Evolutionary conservation across 1,284 basidiomycete genomes (phyloP).

Genomic region (Pseudozyma tsukubaensis): DNA sequence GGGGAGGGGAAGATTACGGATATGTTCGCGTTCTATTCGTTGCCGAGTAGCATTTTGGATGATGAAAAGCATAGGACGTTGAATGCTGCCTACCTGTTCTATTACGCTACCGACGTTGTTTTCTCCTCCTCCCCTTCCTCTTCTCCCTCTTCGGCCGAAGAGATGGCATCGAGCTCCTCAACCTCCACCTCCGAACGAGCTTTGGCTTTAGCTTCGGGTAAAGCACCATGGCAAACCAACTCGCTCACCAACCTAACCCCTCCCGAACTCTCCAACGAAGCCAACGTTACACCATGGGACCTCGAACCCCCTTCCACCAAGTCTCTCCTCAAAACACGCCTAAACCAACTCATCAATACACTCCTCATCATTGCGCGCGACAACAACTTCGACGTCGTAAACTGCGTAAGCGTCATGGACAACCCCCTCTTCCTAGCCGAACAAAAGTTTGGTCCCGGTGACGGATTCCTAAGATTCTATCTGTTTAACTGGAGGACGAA

Average conservation of each 20-base stretch:
- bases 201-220: conserved; percentile 20
- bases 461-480: conserved; percentile 90
- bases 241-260: conserved; percentile 47
- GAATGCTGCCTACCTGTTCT: conserved; percentile 92
- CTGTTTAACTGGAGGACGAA: conserved; percentile 72
- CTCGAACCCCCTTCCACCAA: conserved; percentile 74
- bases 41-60: conserved; percentile 88
- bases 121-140: conserved; percentile 20
- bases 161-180: conserved; percentile 15
- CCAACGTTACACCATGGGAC: conserved; percentile 44
- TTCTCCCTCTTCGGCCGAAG: not conserved
- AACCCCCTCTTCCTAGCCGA: conserved; percentile 85
- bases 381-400: conserved; percentile 93
- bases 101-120: conserved; percentile 75
- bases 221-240: conserved; percentile 49
- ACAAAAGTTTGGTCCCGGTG: conserved; percentile 85
- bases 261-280: conserved; percentile 56
- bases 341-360: conserved; percentile 81
- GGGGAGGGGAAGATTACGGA: conserved; percentile 87
- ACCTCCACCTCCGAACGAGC: conserved; percentile 20
- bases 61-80: conserved; percentile 74
- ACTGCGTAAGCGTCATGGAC: conserved; percentile 94
- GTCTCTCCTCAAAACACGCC: conserved; percentile 76
- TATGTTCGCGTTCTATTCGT: conserved; percentile 94
- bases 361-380: conserved; percentile 81